Evolutionary conservation across 768 basidiomycete species (phyloP), one percentile per base, ranked within the genome.

Genomic region (Lentinula sp.): DNA sequence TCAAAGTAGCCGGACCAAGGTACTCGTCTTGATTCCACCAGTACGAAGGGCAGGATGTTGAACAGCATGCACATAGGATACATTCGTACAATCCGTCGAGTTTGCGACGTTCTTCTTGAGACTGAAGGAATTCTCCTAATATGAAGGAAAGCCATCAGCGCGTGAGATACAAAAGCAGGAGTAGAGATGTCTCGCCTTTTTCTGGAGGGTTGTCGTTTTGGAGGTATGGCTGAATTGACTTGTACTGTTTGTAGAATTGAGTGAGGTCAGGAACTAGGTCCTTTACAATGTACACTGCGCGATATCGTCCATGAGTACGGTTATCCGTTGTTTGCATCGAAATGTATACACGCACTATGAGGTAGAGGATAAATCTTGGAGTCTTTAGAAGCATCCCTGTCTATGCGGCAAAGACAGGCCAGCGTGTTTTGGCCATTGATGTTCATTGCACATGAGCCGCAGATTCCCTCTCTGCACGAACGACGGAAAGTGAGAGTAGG

Each of bases 11-110:
- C 6, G 96, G 96, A 39, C 96, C 95, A 43, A 99, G 89, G 75
- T 99, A 99, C 74, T 94, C 91, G 71, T 98, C 95, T 76, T 95
- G 93, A 77, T 98, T 98, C 96, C 96, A 98, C 96, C 96, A 98
- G 76, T 98, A 97, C 35, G 88, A 91, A 4, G 96, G 96, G 82
- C 96, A 99, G 48, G 91, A 91, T 0, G 96, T 98, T 46, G 95
- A 95, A 79, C 96, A 99, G 77, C 97, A 98, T 2, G 96, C 93
- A 69, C 93, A 95, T 60, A 95, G 85, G 65, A 96, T 98, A 74
- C 95, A 95, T 74, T 98, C 97, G 79, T 98, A 99, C 79, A 98
- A 85, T 53, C 95, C 95, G 66, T 91, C 96, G 16, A 99, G 87
- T 76, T 98, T 98, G 81, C 85, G 86, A 70, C 96, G 86, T 71